phyloP scores from a whole-genome alignment of 2,329 filamentous ascomycete species.

The Pestalotiopsis sp. region DNA sequence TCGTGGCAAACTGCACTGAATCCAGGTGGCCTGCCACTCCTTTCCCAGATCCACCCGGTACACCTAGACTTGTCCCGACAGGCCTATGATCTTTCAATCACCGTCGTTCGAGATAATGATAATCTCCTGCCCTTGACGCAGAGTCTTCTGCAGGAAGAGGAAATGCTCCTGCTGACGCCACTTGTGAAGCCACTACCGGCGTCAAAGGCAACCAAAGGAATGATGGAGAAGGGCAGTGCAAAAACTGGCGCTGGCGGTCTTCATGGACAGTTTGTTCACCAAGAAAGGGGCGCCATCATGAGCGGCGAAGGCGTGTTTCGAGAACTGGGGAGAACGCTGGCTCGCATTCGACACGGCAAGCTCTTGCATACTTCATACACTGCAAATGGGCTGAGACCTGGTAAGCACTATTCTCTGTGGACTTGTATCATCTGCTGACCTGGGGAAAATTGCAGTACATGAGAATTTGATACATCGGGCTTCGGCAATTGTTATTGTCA shows the following conservation, averaged over 20 bases:
- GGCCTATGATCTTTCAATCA: conserved; percentile 91
- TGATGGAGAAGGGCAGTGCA: conserved; percentile 56
- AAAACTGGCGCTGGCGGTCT: conserved; percentile 36
- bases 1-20: conserved; percentile 92
- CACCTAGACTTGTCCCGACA: conserved; percentile 81
- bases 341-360: conserved; percentile 81
- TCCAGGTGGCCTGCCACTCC: conserved; percentile 74
- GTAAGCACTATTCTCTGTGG: conserved; percentile 31
- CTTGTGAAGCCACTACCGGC: conserved; percentile 91
- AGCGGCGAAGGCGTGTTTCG: conserved; percentile 92
- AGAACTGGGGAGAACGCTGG: conserved; percentile 85
- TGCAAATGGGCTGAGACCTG: conserved; percentile 83
- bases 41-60: conserved; percentile 79
- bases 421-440: conserved; percentile 1
- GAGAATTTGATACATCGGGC: conserved; percentile 90
- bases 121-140: conserved; percentile 80
- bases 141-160: conserved; percentile 81
- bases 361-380: conserved; percentile 95
- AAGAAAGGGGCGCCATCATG: conserved; percentile 70
- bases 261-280: conserved; percentile 59
- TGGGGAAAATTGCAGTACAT: conserved; percentile 59
- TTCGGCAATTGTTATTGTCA: conserved; percentile 85
- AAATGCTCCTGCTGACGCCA: conserved; percentile 85
- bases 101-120: conserved; percentile 87
- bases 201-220: conserved; percentile 76